Evolutionary conservation across 1,139 yeast genomes (phyloP).

Genomic region (Blastobotrys capitulatus): DNA sequence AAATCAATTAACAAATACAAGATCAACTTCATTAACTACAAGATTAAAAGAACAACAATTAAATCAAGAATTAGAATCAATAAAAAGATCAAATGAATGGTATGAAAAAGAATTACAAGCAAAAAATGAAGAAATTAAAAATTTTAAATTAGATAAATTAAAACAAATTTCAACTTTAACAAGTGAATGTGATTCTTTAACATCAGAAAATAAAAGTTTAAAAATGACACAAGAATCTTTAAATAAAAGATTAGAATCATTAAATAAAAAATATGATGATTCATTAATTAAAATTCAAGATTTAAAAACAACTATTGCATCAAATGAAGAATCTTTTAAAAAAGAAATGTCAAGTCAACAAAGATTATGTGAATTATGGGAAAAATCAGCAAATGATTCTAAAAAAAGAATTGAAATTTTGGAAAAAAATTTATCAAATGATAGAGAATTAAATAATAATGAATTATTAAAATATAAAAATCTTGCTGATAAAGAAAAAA

Average conservation of each 20-base stretch:
- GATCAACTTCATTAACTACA: constrained; percentile 33
- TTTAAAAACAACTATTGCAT: constrained; percentile 43
- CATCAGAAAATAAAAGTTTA: constrained; percentile 33
- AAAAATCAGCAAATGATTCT: constrained; percentile 39
- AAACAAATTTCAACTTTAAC: constrained; percentile 30
- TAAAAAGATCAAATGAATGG: constrained; percentile 37
- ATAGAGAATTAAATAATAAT: constrained; percentile 30
- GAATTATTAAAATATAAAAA: constrained; percentile 30
- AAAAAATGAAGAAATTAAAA: constrained; percentile 34
- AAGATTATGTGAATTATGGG: constrained; percentile 55
- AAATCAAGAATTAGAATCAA: constrained; percentile 36
- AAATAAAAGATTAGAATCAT: constrained; percentile 34
- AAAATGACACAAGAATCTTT: constrained; percentile 28
- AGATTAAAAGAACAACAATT: constrained; percentile 37
- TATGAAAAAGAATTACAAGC: constrained; percentile 35
- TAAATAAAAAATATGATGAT: constrained; percentile 37
- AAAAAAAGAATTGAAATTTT: constrained; percentile 36
- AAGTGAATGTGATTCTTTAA: constrained; percentile 34
- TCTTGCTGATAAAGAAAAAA: constrained; percentile 28
- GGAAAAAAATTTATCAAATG: constrained; percentile 40
- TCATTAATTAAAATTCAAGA: constrained; percentile 40
- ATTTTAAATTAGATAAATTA: constrained; percentile 36
- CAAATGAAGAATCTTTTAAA: constrained; percentile 49
- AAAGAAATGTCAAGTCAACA: constrained; percentile 62
- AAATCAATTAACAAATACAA: constrained; percentile 33